Evolutionary conservation across 2,329 filamentous ascomycete species (phyloP).

Genomic region (Aaosphaeria arxii): DNA sequence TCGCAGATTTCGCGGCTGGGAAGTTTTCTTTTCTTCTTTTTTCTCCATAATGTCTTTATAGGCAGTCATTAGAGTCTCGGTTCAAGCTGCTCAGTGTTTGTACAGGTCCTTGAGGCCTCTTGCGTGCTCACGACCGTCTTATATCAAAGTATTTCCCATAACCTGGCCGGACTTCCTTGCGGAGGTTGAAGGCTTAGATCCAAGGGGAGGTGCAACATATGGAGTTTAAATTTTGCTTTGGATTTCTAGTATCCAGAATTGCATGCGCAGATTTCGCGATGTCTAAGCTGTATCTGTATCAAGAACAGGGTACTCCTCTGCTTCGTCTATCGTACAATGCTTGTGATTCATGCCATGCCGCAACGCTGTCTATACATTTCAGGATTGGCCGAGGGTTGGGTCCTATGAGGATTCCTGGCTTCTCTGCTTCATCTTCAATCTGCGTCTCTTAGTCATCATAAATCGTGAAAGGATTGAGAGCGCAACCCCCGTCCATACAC

Average conservation of each 20-base stretch:
- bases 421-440: conserved; percentile 79
- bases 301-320: too few species aligned
- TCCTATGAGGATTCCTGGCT: conserved; percentile 40
- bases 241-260: too few species aligned
- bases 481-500: not conserved
- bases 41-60: conserved; percentile 66
- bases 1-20: conserved; percentile 1
- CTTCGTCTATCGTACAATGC: too few species aligned
- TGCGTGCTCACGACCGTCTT: conserved; percentile 98
- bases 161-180: conserved; percentile 50
- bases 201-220: conserved; percentile 41
- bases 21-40: conserved; percentile 43
- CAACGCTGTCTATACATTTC: not conserved
- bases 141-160: conserved; percentile 68
- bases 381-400: not conserved
- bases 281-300: too few species aligned
- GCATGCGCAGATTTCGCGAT: too few species aligned
- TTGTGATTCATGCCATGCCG: too few species aligned
- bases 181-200: conserved; percentile 41
- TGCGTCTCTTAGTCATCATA: conserved; percentile 19
- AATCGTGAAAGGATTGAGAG: not conserved
- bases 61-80: conserved; percentile 99
- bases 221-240: too few species aligned
- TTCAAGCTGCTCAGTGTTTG: conserved; percentile 85
- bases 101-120: conserved; percentile 81